phyloP scores from a whole-genome alignment of 2,329 filamentous ascomycete genomes.

The Macrophomina tecta region DNA sequence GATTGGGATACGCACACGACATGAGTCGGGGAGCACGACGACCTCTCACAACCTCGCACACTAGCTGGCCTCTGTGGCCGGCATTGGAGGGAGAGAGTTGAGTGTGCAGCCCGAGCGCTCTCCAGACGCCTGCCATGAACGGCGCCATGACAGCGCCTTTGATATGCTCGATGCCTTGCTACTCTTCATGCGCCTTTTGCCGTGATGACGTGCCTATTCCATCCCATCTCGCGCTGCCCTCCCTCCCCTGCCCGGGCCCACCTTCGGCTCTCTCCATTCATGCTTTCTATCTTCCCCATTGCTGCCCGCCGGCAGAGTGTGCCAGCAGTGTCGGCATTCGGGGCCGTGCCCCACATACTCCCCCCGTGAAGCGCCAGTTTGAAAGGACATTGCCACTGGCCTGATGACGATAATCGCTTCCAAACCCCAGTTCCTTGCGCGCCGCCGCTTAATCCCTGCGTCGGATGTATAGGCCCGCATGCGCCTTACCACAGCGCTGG shows the following conservation, averaged over 20 bases:
- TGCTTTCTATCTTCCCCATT: slow-evolving; percentile 9
- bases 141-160: background rate
- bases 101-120: background rate
- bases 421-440: too few relatives aligned
- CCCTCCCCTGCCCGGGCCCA: background rate
- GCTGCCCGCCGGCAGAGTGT: background rate
- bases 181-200: background rate
- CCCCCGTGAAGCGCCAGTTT: background rate
- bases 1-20: slow-evolving; percentile 11
- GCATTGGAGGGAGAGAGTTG: background rate
- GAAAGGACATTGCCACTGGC: background rate
- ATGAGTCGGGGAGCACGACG: slow-evolving; percentile 16
- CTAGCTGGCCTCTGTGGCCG: background rate
- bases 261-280: background rate
- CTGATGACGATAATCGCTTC: background rate
- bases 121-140: background rate
- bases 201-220: background rate
- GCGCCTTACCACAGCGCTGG: background rate
- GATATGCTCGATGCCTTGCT: slow-evolving; percentile 19
- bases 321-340: background rate
- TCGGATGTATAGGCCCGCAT: slow-evolving; percentile 3
- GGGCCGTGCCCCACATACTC: too few relatives aligned
- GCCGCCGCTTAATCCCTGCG: background rate
- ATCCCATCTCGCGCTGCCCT: slow-evolving; percentile 5
- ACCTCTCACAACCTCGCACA: background rate